Evolutionary conservation across 192 early-diverging fungal species (phyloP).

Genomic region (Backusella psychrophila): DNA sequence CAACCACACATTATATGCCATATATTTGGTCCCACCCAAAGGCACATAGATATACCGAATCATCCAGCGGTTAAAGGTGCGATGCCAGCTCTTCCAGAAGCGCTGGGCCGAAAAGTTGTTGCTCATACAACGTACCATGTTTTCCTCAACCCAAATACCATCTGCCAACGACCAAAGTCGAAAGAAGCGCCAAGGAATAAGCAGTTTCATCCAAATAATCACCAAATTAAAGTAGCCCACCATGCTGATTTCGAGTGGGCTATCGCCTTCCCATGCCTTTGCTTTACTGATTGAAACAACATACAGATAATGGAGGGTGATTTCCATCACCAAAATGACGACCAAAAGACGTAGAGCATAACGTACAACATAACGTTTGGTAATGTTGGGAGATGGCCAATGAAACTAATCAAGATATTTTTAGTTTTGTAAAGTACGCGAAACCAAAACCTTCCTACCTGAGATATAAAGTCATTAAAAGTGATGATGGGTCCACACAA

Average conservation of each 20-base stretch:
- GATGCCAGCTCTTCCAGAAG: slow-evolving; percentile 98
- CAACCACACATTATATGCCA: slow-evolving; percentile 76
- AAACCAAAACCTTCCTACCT: slow-evolving; percentile 45
- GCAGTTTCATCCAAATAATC: slow-evolving; percentile 92
- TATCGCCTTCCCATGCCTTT: slow-evolving; percentile 80
- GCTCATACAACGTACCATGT: slow-evolving; percentile 95
- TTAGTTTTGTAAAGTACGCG: neutral
- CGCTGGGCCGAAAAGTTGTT: slow-evolving; percentile 93
- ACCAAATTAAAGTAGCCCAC: slow-evolving; percentile 88
- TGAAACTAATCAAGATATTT: slow-evolving; percentile 39
- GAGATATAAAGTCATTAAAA: slow-evolving; percentile 87
- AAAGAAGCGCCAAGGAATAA: slow-evolving; percentile 98
- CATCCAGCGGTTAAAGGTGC: slow-evolving; percentile 89
- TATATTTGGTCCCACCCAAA: slow-evolving; percentile 74
- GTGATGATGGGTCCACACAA: slow-evolving; percentile 94
- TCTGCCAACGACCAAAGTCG: slow-evolving; percentile 95
- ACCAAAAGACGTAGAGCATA: slow-evolving; percentile 74
- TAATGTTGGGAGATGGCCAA: slow-evolving; percentile 47
- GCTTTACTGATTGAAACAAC: slow-evolving; percentile 90
- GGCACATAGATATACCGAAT: slow-evolving; percentile 91
- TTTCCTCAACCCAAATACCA: slow-evolving; percentile 85
- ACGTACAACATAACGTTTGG: slow-evolving; percentile 23
- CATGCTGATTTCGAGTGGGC: slow-evolving; percentile 78
- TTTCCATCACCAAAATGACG: slow-evolving; percentile 78
- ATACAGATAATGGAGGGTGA: slow-evolving; percentile 82